Conservation (phyloP, 2,329 filamentous ascomycete genomes). For the Pseudogymnoascus sp. region DNA sequence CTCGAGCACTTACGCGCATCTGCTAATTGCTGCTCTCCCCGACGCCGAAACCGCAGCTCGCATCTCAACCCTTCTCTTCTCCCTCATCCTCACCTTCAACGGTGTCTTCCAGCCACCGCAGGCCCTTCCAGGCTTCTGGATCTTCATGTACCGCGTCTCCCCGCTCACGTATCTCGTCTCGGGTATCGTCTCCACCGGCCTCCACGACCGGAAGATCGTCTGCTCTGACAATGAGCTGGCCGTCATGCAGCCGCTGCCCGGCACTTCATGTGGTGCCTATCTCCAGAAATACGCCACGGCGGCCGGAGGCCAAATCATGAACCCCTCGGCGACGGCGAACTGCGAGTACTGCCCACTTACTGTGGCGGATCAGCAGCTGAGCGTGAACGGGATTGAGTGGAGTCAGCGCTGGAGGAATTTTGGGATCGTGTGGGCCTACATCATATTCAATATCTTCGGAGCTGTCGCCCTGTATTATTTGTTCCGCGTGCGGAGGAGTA, state of each 20-base stretch:
- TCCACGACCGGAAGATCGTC: constrained; percentile 58
- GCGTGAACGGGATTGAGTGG: constrained; percentile 46
- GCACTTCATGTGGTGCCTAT: constrained; percentile 55
- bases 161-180: constrained; percentile 59
- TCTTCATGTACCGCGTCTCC: constrained; percentile 77
- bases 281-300: constrained; percentile 43
- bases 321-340: constrained; percentile 40
- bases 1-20: constrained; percentile 74
- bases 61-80: constrained; percentile 70
- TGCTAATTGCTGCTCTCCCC: constrained; percentile 71
- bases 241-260: constrained; percentile 53
- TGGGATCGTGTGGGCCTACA: constrained; percentile 54
- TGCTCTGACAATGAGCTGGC: constrained; percentile 68
- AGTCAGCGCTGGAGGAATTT: constrained; percentile 62
- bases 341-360: constrained; percentile 58
- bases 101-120: constrained; percentile 63
- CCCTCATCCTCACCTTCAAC: constrained; percentile 67
- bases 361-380: constrained; percentile 46
- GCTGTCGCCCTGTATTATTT: constrained; percentile 50
- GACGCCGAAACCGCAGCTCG: constrained; percentile 72
- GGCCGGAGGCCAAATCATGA: constrained; percentile 48
- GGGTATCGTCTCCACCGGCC: constrained; percentile 62
- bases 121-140: constrained; percentile 69
- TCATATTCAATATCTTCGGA: constrained; percentile 48
- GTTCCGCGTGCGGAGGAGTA: constrained; percentile 31